phyloP scores from a whole-genome alignment of 2,329 filamentous ascomycete species.

The Cladophialophora carrionii region DNA sequence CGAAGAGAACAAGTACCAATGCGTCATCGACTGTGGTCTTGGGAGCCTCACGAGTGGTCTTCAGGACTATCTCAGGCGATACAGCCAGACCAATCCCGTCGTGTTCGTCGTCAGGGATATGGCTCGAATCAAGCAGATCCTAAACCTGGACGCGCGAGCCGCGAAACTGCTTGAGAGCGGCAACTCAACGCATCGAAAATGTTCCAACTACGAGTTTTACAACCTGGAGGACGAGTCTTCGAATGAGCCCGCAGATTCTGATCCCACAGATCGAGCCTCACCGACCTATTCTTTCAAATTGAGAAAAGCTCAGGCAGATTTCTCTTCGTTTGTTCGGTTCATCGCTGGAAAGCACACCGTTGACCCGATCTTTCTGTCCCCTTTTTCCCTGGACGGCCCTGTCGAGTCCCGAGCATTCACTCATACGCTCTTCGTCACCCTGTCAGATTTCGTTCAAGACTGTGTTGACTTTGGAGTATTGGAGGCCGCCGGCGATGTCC shows the following conservation, averaged over 20 bases:
- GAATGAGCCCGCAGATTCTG: constrained; percentile 38
- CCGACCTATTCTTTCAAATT: constrained; percentile 54
- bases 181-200: constrained; percentile 52
- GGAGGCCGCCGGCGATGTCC: constrained; percentile 62
- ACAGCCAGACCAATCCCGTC: constrained; percentile 47
- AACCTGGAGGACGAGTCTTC: constrained; percentile 53
- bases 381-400: constrained; percentile 64
- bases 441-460: constrained; percentile 44
- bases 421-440: constrained; percentile 47
- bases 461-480: constrained; percentile 55
- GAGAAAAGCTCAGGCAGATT: constrained; percentile 62
- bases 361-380: constrained; percentile 59
- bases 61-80: constrained; percentile 47
- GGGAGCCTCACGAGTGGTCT: constrained; percentile 49
- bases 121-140: constrained; percentile 45
- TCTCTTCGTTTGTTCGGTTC: constrained; percentile 62
- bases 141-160: constrained; percentile 51
- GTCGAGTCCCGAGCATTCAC: constrained; percentile 59
- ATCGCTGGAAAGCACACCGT: constrained; percentile 59
- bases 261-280: constrained; percentile 47
- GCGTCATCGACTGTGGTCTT: constrained; percentile 51
- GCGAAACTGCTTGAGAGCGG: constrained; percentile 50
- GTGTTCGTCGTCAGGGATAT: constrained; percentile 50
- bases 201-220: constrained; percentile 54
- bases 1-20: constrained; percentile 48